phyloP scores from a whole-genome alignment of 345 rosid species.

The Cardamine chenopodiifolia region DNA sequence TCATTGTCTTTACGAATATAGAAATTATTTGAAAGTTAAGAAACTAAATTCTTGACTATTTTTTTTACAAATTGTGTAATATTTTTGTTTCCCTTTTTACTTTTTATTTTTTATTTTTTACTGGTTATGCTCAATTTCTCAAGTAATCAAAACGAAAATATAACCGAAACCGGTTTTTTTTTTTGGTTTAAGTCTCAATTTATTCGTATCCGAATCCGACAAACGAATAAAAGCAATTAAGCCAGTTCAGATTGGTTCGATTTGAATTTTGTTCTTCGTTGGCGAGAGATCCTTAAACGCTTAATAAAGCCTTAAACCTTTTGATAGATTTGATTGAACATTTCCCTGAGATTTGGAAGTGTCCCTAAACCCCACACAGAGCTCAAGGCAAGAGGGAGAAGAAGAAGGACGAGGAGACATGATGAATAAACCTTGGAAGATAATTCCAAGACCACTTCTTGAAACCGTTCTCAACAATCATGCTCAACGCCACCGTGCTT shows the following conservation, averaged over 20 bases:
- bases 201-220: neutral
- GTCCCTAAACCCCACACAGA: slow-evolving; percentile 28
- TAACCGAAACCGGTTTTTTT: neutral
- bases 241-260: slow-evolving; percentile 20
- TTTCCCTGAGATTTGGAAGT: slow-evolving; percentile 42
- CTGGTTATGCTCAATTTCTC: neutral
- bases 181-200: neutral
- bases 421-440: slow-evolving; percentile 87
- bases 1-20: neutral
- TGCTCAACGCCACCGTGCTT: slow-evolving; percentile 92
- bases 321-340: slow-evolving; percentile 4
- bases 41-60: neutral
- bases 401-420: slow-evolving; percentile 44
- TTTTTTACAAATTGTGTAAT: neutral
- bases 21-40: neutral
- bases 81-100: neutral
- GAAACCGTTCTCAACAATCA: slow-evolving; percentile 91
- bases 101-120: too few species aligned
- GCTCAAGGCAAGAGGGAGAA: neutral
- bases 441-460: slow-evolving; percentile 77
- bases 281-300: slow-evolving; percentile 25
- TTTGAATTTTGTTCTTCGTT: slow-evolving; percentile 7
- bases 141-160: neutral
- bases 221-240: neutral
- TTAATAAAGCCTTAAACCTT: slow-evolving; percentile 42